Conservation (phyloP, 2,329 filamentous ascomycete genomes). For the Epicoccum nigrum region DNA sequence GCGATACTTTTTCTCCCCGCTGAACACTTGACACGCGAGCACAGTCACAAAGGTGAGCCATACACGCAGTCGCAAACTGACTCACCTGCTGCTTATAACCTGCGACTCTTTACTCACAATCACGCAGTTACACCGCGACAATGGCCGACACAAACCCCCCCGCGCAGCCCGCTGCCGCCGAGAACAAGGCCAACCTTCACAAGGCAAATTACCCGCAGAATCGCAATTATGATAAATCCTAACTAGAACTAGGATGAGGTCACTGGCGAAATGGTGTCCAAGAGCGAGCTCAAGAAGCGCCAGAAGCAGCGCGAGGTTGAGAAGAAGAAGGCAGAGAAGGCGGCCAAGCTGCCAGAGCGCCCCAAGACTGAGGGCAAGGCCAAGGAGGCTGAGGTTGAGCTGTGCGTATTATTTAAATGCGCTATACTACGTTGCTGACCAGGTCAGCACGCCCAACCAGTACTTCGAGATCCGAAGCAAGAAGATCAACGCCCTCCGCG, state of each 20-base stretch:
- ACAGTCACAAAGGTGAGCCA: neutral
- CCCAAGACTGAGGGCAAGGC: constrained; percentile 59
- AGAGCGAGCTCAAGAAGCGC: constrained; percentile 80
- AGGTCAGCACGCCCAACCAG: constrained; percentile 59
- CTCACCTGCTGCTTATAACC: neutral
- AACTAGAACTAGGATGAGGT: too few relatives aligned
- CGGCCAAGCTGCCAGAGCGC: constrained; percentile 67
- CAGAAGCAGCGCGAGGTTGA: constrained; percentile 91
- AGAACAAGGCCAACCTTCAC: constrained; percentile 66
- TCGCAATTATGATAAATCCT: too few relatives aligned
- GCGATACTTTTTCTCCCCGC: neutral
- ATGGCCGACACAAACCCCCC: constrained; percentile 43
- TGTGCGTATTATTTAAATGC: constrained; percentile 69
- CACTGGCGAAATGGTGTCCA: constrained; percentile 78
- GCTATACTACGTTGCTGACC: constrained; percentile 29
- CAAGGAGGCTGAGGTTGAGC: constrained; percentile 68
- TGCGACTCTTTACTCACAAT: constrained; percentile 19
- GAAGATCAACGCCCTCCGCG: constrained; percentile 75
- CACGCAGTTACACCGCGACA: constrained; percentile 23
- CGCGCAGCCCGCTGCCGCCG: constrained; percentile 34
- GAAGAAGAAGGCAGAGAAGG: constrained; percentile 85
- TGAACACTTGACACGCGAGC: neutral
- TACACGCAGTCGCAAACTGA: neutral
- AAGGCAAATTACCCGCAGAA: too few relatives aligned
- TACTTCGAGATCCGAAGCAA: constrained; percentile 94